A percentile compares a stretch with the other conserved stretches of the same genome.
Conservation (phyloP, 306 rosid species). For the Spatholobus suberectus region DNA sequence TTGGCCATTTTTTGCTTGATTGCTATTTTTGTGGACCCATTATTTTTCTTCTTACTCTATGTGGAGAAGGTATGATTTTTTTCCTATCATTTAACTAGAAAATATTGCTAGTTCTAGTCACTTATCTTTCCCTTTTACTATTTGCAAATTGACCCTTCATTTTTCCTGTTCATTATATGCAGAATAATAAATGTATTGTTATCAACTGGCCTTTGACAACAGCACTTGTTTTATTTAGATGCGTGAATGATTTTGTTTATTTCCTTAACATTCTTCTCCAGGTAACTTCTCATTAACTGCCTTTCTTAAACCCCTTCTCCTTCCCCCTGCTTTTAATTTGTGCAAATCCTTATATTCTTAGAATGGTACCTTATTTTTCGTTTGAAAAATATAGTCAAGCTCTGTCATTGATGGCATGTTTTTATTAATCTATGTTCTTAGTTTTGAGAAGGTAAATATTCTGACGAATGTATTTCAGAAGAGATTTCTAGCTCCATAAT, state of each 20-base stretch:
- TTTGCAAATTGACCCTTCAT: background rate
- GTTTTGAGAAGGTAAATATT: conserved; percentile 23
- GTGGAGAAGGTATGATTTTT: conserved; percentile 52
- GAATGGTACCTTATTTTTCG: background rate
- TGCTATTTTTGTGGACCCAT: conserved; percentile 85
- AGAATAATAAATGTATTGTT: conserved; percentile 66
- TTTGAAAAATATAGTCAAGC: background rate
- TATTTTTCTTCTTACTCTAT: conserved; percentile 74
- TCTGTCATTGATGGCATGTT: background rate
- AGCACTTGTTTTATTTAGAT: conserved; percentile 65
- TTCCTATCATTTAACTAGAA: conserved; percentile 15
- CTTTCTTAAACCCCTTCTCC: background rate
- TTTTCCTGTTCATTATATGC: conserved; percentile 39
- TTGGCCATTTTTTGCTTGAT: conserved; percentile 72
- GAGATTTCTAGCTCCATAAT: background rate
- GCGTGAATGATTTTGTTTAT: conserved; percentile 73
- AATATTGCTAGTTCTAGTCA: background rate
- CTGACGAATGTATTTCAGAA: conserved; percentile 15
- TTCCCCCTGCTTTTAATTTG: background rate
- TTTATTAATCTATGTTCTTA: background rate
- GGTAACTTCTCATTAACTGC: conserved; percentile 49
- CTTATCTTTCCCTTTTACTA: conserved; percentile 2
- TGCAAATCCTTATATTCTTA: background rate
- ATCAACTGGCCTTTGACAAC: conserved; percentile 53
- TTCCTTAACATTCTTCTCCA: conserved; percentile 77